Evolutionary conservation across 2,329 filamentous ascomycete species (phyloP), one percentile per base, ranked within the genome.

Genomic region (Fusarium verrucosum): DNA sequence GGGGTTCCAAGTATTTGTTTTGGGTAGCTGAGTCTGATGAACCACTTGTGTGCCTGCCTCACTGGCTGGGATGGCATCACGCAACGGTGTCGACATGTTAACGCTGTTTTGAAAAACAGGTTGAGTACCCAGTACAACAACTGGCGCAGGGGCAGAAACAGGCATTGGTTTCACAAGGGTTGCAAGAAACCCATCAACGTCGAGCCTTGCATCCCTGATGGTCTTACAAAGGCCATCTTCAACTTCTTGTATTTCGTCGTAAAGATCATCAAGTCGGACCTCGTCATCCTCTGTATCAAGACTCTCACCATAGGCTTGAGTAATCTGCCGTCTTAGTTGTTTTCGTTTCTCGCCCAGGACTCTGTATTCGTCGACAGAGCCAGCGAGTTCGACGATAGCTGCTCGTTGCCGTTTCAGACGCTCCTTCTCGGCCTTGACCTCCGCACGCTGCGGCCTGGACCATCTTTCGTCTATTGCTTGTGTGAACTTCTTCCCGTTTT

Each of bases 241-340:
- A 58, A 78, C 78, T 33, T 74, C 69, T 54, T 80, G 78, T 14
- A 86, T 74, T 49, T 79, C 70, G 44, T 77, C 77, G 11, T 79
- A 79, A 33, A 87, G 69, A 32, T 81, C 76, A 56, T 86, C 83
- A 10, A 87, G 73, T 36, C 76, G 78, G 30, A 72, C 69, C 66
- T 87, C 84, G 20, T 85, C 82, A 10, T 82, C 80, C 4, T 82
- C 80, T 2, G 82, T 86, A 43, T 86, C 81, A 14, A 82, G 70
- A 22, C 80, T 80, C 10, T 83, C 78, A 14, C 78, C 79, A 59
- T 86, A 87, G 1, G 81, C 81, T 54, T 82, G 76, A 4, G 79
- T 78, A 44, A 87, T 80, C 46, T 79, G 76, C 42, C 79, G 73
- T 1, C 83, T 76, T 20, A 87, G 72, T 7, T 75, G 70, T 56